Evolutionary conservation across 2,329 filamentous ascomycete species (phyloP), one percentile per base, ranked within the genome.

Genomic region (Penicillium sclerotiorum): DNA sequence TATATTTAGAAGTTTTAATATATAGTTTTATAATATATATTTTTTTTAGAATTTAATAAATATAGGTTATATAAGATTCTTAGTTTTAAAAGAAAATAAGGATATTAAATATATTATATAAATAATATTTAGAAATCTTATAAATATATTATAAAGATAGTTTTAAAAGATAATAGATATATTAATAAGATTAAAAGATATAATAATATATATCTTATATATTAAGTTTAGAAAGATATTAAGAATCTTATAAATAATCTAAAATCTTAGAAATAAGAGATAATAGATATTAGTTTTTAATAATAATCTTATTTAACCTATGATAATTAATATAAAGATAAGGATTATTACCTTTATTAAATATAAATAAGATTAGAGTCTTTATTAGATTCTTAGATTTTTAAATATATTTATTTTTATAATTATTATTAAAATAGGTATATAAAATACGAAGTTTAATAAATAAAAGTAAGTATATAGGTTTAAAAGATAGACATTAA

Each of bases 151-250:
- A 40, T 40, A 40, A 17, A 11, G 25, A 27, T 43, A 43, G 4
- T 30, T 30, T 20, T 32, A 32, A 7, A 39, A 39, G 7, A 20
- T 30, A 18, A 4, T 22, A 8, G 11, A n/a, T n/a, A 13, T 43
- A 33, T 32, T 43, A 35, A 9, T 43, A 18, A 25, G 6, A n/a
- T n/a, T 43, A 33, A 25, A 45, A 17, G 4, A 17, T 45, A 25
- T 45, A 23, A 45, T 6, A 32, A 9, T 42, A 43, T 27, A 15
- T 33, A 33, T 27, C n/a, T 2, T 40, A 43, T 32, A 41, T 41
- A 41, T 41, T 41, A 41, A 38, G 15, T 21, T 38, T 38, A 20
- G 18, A 38, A 17, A 27, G 27, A 8, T 40, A 40, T 7, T 39
- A 27, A 8, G 12, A 5, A 1, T 5, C 21, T 21, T 12, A 21